These are phyloP conservation scores for Fomitopsis pulvina DNA, from an alignment of 768 basidiomycete species.

Conservation along the genomic window DNA sequence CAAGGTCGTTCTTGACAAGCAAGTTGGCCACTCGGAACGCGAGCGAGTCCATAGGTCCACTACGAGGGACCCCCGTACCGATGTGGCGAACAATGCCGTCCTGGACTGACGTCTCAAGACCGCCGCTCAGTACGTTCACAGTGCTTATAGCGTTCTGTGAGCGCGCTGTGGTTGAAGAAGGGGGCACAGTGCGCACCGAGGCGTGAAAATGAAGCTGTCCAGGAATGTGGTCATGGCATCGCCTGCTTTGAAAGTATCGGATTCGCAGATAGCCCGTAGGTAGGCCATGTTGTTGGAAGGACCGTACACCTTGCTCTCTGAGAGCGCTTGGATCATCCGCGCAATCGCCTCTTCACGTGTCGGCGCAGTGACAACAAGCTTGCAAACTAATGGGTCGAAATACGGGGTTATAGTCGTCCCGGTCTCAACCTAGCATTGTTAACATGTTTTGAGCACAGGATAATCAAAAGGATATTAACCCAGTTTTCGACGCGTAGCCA, in stretches of 20 bases:
- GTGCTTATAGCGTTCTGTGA: slow-evolving; percentile 24
- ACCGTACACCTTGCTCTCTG: slow-evolving; percentile 39
- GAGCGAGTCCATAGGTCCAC: slow-evolving; percentile 58
- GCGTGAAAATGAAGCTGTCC: slow-evolving; percentile 33
- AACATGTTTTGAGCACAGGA: neutral
- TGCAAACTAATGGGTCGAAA: slow-evolving; percentile 55
- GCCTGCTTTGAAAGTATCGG: slow-evolving; percentile 34
- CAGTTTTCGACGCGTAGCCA: slow-evolving; percentile 62
- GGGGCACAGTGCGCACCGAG: slow-evolving; percentile 8
- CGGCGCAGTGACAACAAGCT: slow-evolving; percentile 47
- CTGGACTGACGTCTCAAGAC: slow-evolving; percentile 52
- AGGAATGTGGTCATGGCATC: slow-evolving; percentile 44
- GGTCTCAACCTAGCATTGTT: slow-evolving; percentile 21
- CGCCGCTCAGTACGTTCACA: slow-evolving; percentile 46
- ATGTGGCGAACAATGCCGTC: slow-evolving; percentile 48
- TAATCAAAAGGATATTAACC: slow-evolving; percentile 38
- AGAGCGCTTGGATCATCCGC: slow-evolving; percentile 34
- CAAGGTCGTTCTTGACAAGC: slow-evolving; percentile 45
- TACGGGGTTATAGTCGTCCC: slow-evolving; percentile 45
- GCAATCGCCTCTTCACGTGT: slow-evolving; percentile 39
- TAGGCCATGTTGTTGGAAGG: slow-evolving; percentile 57
- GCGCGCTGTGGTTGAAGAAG: neutral
- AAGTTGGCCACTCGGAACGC: slow-evolving; percentile 53
- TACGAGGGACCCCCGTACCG: slow-evolving; percentile 52
- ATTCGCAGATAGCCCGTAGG: slow-evolving; percentile 37